A percentile compares a stretch with the other conserved stretches of the same genome.
phyloP scores from a whole-genome alignment of 441 rosid species.

The Mallotus repandus region DNA sequence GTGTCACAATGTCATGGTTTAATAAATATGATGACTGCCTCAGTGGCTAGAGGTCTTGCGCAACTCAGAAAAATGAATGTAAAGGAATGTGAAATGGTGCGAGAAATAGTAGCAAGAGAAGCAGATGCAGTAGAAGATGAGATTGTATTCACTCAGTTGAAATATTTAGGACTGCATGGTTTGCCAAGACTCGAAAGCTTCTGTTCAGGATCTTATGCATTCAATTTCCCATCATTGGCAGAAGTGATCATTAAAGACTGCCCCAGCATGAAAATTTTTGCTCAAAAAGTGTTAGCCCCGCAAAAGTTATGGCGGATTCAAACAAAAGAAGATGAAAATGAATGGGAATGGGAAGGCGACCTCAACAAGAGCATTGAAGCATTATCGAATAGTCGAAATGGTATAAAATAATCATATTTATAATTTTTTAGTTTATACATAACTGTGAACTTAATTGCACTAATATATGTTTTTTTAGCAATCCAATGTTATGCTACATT shows the following conservation, averaged over 20 bases:
- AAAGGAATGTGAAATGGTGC: not conserved
- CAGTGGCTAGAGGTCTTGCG: conserved; percentile 29
- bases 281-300: not conserved
- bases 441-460: no score
- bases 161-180: conserved; percentile 13
- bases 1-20: conserved; percentile 27
- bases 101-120: no score
- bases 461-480: no score
- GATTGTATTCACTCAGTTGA: conserved; percentile 10
- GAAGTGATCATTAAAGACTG: not conserved
- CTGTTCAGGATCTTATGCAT: conserved; percentile 7
- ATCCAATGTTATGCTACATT: no score
- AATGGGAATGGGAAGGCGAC: not conserved
- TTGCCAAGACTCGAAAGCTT: conserved; percentile 30
- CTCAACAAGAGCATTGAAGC: not conserved
- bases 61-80: conserved; percentile 25
- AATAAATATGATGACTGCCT: conserved; percentile 19
- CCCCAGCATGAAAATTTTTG: not conserved
- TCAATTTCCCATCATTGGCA: conserved; percentile 25
- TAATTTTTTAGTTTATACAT: no score
- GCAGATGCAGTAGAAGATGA: no score
- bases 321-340: not conserved
- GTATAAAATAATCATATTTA: no score
- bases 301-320: not conserved
- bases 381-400: no score